Base-by-base conservation (phyloP, 1,284 basidiomycete genomes). In the Boletus holoroseus region DNA sequence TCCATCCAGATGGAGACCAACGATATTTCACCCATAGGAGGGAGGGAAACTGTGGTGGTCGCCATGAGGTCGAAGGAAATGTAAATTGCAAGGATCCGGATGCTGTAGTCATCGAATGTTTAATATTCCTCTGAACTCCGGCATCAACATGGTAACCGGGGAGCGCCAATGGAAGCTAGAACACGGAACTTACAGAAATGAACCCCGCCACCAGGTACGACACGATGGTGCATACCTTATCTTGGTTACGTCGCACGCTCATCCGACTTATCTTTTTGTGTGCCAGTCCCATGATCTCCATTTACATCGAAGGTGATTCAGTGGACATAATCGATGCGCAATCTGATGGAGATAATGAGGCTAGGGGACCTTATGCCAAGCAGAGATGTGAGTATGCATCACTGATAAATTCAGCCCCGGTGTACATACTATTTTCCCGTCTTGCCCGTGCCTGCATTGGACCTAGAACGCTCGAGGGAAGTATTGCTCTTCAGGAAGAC, bases 1-100 rank as follows among this genome's bases (percentile, higher is more conserved):
- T 40, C 58, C 39, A 57, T 57, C 56, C 56, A 58, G 34, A 60
- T 58, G 37, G 55, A 46, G 5, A 58, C n/a, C 20, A 58, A 13
- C 4, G 58, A 58, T 38, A 58, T 49, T 35, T 54, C 40, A 34
- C 32, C 55, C 47, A 58, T 44, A n/a, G 50, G 51, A 2, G 58
- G 51, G 24, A 60, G 39, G 30, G 15, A 5, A 15, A 12, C 24
- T 18, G n/a, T 18, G 22, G 24, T 4, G 9, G 32, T 38, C 7
- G 55, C 30, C 58, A 58, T 62, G 22, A 30, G 15, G 36, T 20
- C 34, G 16, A 46, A 41, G 35, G 38, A 38, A 16, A 12, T 7
- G 31, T n/a, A 24, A 39, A n/a, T 11, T 22, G 18, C 3, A 27
- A 24, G 16, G 18, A 18, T 2, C 20, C 3, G 26, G 5, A 22